Percentiles rank a stretch among this genome's conserved stretches.
These are phyloP conservation scores for Debaryomyces psychrophilus DNA, from an alignment of 1,139 yeast species.

Conservation along the genomic window DNA sequence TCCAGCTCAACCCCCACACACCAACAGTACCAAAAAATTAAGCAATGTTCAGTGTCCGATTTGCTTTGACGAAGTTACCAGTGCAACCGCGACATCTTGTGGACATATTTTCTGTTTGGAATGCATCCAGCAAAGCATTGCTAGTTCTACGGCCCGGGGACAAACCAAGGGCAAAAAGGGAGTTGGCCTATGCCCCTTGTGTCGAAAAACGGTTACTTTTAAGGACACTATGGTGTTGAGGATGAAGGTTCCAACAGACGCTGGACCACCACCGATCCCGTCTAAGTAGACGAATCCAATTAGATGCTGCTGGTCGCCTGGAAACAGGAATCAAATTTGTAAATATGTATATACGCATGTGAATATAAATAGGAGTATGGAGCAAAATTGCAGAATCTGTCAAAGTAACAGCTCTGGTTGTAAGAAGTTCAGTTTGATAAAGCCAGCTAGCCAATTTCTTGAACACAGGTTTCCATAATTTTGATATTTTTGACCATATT, in stretches of 20 bases:
- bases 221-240: conserved; percentile 44
- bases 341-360: conserved; percentile 1
- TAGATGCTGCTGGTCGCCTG: neutral
- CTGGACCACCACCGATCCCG: conserved; percentile 3
- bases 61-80: conserved; percentile 46
- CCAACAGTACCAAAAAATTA: conserved; percentile 33
- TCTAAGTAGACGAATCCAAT: neutral
- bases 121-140: conserved; percentile 46
- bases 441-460: neutral
- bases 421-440: too few species aligned
- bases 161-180: conserved; percentile 40
- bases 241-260: conserved; percentile 27
- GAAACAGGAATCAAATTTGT: neutral
- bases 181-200: conserved; percentile 49
- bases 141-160: conserved; percentile 49
- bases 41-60: conserved; percentile 49
- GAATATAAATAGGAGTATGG: too few species aligned
- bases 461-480: neutral
- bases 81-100: conserved; percentile 48
- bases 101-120: conserved; percentile 52
- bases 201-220: conserved; percentile 44
- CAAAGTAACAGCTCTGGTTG: too few species aligned
- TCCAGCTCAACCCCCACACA: conserved; percentile 27
- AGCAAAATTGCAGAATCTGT: too few species aligned
- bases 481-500: neutral